These are phyloP conservation scores for Effrenium voratum DNA, from an alignment of 73 alveolate genomes.

Conservation along the genomic window DNA sequence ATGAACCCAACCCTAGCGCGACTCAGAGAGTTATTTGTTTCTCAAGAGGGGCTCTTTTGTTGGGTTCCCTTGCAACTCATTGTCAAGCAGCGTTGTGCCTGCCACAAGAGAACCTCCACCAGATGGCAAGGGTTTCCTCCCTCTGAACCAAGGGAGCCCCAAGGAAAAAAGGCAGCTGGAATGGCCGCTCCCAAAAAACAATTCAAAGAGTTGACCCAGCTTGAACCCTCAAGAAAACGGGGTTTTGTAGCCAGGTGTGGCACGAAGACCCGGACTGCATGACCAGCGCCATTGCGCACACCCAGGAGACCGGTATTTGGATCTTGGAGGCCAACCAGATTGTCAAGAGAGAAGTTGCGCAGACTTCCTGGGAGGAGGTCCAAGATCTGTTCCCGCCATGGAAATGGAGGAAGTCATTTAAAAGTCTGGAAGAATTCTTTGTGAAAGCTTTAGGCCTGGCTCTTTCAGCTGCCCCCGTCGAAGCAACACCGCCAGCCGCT, in stretches of 20 bases:
- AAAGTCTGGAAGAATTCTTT: neutral
- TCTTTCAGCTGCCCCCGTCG: neutral
- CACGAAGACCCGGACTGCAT: neutral
- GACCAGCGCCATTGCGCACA: neutral
- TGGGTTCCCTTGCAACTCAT: too few species aligned
- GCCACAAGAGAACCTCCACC: too few species aligned
- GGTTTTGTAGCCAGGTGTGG: too few species aligned
- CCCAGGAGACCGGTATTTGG: neutral
- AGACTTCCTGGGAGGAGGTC: neutral
- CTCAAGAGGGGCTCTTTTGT: too few species aligned
- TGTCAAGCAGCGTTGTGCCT: too few species aligned
- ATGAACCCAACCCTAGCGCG: neutral
- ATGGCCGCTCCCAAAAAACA: too few species aligned
- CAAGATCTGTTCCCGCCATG: neutral
- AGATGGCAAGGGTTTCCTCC: too few species aligned
- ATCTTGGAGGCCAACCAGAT: neutral
- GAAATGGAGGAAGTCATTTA: neutral
- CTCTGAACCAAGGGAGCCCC: too few species aligned
- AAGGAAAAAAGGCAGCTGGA: too few species aligned
- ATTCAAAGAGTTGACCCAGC: too few species aligned
- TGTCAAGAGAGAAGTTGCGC: neutral
- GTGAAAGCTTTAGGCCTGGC: neutral
- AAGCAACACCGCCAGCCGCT: neutral
- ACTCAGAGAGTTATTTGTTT: neutral
- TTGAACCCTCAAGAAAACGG: too few species aligned